Conservation (phyloP, 352 stramenopile species). For the Phytopythium montanum region DNA sequence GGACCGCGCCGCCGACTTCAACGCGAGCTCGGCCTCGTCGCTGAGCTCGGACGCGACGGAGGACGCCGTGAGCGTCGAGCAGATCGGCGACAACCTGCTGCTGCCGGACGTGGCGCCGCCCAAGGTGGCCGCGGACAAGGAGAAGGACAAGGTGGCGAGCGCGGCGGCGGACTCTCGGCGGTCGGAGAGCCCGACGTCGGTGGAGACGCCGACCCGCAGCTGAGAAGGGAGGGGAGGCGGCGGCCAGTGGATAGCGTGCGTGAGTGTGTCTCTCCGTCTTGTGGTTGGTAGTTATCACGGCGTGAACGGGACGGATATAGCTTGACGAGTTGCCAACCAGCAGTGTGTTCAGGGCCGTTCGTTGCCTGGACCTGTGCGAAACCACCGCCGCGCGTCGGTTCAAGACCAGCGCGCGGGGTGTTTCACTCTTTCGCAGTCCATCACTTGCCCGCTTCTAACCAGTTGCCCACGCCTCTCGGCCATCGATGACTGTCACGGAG, state of each 20-base stretch:
- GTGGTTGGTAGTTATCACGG: background rate
- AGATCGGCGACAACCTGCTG: slow-evolving; percentile 20
- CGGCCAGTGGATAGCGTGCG: background rate
- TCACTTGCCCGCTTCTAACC: no score
- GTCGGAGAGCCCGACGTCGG: slow-evolving; percentile 5
- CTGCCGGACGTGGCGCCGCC: slow-evolving; percentile 8
- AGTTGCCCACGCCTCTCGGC: no score
- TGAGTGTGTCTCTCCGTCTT: background rate
- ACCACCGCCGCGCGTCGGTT: background rate
- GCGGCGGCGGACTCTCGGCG: slow-evolving; percentile 5
- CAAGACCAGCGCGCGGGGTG: background rate
- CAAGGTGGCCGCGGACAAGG: background rate
- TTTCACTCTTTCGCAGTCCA: no score
- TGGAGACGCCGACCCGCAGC: background rate
- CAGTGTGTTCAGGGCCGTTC: background rate
- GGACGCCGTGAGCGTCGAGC: slow-evolving; percentile 25
- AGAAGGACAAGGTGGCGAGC: slow-evolving; percentile 11
- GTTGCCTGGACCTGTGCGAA: background rate
- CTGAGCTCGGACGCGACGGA: slow-evolving; percentile 41
- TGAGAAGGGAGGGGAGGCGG: background rate
- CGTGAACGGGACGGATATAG: slow-evolving; percentile 1
- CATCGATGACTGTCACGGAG: background rate
- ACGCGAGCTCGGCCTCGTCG: slow-evolving; percentile 43
- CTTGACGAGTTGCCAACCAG: background rate
- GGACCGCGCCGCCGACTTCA: slow-evolving; percentile 66